These are phyloP conservation scores for Diaporthe velutina DNA, from an alignment of 2,329 filamentous ascomycete genomes.

Conservation along the genomic window DNA sequence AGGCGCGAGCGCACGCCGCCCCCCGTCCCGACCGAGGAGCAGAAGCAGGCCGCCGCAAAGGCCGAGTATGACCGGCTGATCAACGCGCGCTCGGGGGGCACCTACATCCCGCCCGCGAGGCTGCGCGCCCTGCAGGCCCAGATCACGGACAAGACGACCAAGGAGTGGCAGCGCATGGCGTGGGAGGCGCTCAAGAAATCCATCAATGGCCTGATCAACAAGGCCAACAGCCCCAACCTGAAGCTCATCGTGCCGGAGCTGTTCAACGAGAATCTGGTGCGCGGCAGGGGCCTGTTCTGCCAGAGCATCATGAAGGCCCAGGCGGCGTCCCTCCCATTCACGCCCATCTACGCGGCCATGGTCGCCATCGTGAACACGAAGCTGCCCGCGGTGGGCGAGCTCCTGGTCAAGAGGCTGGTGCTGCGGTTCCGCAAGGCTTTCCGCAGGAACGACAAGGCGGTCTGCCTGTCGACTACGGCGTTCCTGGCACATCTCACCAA, in stretches of 20 bases:
- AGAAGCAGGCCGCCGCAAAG: conserved; percentile 89
- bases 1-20: conserved; percentile 50
- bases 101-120: conserved; percentile 94
- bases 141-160: conserved; percentile 95
- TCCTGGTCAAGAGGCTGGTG: conserved; percentile 86
- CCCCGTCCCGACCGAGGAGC: conserved; percentile 74
- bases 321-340: conserved; percentile 94
- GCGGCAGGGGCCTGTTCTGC: conserved; percentile 93
- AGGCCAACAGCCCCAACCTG: conserved; percentile 98
- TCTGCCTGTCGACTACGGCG: conserved; percentile 91
- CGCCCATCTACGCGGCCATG: conserved; percentile 96
- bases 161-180: conserved; percentile 98
- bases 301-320: conserved; percentile 99
- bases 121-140: conserved; percentile 93
- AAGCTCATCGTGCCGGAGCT: conserved; percentile 97
- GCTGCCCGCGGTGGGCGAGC: conserved; percentile 91
- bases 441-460: conserved; percentile 95
- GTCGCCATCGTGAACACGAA: conserved; percentile 98
- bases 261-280: conserved; percentile 93
- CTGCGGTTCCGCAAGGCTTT: conserved; percentile 96
- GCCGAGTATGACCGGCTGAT: conserved; percentile 94
- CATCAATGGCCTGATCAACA: conserved; percentile 99
- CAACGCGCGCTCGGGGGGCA: conserved; percentile 93
- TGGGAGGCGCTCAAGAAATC: conserved; percentile 99
- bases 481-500: conserved; percentile 97